These are phyloP conservation scores for Lepidium campestre DNA, from an alignment of 441 rosid species.

Conservation along the genomic window DNA sequence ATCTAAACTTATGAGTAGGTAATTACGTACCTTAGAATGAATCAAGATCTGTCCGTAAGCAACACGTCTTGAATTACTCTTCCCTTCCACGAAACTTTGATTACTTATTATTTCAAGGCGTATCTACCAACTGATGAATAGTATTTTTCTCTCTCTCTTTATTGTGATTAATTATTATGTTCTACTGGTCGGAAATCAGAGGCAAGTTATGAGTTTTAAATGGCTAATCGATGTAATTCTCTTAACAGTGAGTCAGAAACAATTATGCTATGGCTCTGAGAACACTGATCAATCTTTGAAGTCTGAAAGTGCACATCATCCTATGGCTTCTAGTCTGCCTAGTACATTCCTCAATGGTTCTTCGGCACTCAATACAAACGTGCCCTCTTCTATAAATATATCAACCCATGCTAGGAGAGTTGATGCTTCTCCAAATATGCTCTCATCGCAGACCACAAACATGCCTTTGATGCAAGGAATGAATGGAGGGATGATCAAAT, in stretches of 20 bases:
- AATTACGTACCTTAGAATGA: not conserved
- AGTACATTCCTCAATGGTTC: constrained; percentile 65
- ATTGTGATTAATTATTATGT: not conserved
- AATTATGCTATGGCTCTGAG: constrained; percentile 52
- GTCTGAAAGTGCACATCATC: constrained; percentile 58
- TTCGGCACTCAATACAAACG: constrained; percentile 46
- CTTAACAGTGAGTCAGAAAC: constrained; percentile 58
- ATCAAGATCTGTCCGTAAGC: not conserved
- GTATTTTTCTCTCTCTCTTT: not conserved
- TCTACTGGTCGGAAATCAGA: not conserved
- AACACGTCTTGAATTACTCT: not conserved
- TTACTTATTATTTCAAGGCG: not conserved
- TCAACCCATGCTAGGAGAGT: constrained; percentile 59
- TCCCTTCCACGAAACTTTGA: not conserved
- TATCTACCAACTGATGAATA: not conserved
- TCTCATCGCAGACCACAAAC: constrained; percentile 63
- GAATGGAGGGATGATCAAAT: constrained; percentile 78
- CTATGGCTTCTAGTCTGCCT: constrained; percentile 45
- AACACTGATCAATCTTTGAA: constrained; percentile 45
- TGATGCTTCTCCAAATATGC: constrained; percentile 50
- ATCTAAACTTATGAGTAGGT: not conserved
- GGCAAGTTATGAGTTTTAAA: not conserved
- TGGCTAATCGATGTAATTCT: constrained; percentile 5
- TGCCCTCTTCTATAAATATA: constrained; percentile 58
- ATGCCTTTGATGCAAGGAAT: constrained; percentile 66